Evolutionary conservation across 768 basidiomycete species (phyloP), one percentile per base, ranked within the genome.

Genomic region (Myochromella boudieri): DNA sequence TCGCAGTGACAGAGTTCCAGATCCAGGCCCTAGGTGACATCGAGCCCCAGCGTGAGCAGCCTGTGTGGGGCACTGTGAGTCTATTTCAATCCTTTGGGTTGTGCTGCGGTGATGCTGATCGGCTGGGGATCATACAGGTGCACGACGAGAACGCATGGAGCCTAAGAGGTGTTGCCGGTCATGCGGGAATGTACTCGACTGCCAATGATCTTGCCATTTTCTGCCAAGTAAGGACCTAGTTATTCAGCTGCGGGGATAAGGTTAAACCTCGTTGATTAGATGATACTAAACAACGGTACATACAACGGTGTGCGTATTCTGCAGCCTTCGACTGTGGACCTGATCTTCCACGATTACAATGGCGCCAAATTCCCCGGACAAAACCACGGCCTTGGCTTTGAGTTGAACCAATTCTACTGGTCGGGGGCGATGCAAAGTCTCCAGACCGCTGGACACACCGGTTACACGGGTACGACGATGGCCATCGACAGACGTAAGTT

Each of bases 141-240:
- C 62, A 64, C 43, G 62, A 64, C 33, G 62, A 64, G 27, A 64
- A 64, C 39, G 59, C 59, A 27, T 64, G 62, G 60, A 55, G 60
- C 32, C 38, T 60, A 37, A 46, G 59, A 14, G 62, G 62, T 10
- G 60, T 64, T 18, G 46, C 60, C 3, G 60, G 62, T 17, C 62
- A 64, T 37, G 62, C 62, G 10, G 62, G 62, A 8, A 42, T 64
- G 24, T 64, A 56, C 39, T 64, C 63, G 2, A 64, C 53, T 32
- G 60, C 61, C 3, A 36, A 37, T 21, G 61, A 64, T 46, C 47
- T 64, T 3, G 61, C 56, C 6, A 57, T 61, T 17, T 64, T 64
- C 34, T 62, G 61, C 38, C 62, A 63, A 50, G 61, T 61, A 5
- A 37, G 44, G 20, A 7, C 14, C 11, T 31, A 9, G 15, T 29